phyloP scores from a whole-genome alignment of 2,329 filamentous ascomycete genomes.

The Pyrenochaeta sp. region DNA sequence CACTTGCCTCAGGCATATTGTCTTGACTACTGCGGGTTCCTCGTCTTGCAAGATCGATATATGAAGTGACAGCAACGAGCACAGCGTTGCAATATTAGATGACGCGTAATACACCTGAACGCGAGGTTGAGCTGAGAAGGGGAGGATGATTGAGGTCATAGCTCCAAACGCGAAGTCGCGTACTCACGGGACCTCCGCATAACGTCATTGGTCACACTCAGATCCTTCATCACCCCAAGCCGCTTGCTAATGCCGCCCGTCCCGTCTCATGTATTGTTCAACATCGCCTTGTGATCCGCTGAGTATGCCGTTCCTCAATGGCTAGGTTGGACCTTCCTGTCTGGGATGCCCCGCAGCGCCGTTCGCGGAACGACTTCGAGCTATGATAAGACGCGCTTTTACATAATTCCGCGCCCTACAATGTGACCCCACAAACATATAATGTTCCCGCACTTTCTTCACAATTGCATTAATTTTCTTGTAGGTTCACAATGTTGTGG shows the following conservation, averaged over 20 bases:
- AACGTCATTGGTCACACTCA: slow-evolving; percentile 34
- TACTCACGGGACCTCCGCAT: slow-evolving; percentile 36
- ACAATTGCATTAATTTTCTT: background rate
- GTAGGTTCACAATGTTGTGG: slow-evolving; percentile 26
- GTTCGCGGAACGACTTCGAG: slow-evolving; percentile 21
- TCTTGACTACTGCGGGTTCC: background rate
- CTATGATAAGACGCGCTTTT: slow-evolving; percentile 38
- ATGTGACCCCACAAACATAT: slow-evolving; percentile 9
- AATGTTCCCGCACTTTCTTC: background rate
- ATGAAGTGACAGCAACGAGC: background rate
- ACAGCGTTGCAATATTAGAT: background rate
- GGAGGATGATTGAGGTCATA: slow-evolving; percentile 8
- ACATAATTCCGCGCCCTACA: slow-evolving; percentile 39
- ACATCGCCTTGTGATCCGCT: background rate
- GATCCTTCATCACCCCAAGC: slow-evolving; percentile 3
- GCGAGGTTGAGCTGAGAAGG: slow-evolving; percentile 5
- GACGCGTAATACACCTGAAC: background rate
- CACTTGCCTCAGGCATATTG: slow-evolving; percentile 49
- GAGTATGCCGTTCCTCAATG: background rate
- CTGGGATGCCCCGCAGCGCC: slow-evolving; percentile 29
- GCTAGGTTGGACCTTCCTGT: slow-evolving; percentile 30
- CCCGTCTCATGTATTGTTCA: background rate
- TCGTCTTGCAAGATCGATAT: background rate
- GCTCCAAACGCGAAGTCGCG: slow-evolving; percentile 34
- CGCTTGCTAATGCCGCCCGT: background rate